Evolutionary conservation across 2,329 filamentous ascomycete genomes (phyloP).

Genomic region (Fusarium tanahbumbuense): DNA sequence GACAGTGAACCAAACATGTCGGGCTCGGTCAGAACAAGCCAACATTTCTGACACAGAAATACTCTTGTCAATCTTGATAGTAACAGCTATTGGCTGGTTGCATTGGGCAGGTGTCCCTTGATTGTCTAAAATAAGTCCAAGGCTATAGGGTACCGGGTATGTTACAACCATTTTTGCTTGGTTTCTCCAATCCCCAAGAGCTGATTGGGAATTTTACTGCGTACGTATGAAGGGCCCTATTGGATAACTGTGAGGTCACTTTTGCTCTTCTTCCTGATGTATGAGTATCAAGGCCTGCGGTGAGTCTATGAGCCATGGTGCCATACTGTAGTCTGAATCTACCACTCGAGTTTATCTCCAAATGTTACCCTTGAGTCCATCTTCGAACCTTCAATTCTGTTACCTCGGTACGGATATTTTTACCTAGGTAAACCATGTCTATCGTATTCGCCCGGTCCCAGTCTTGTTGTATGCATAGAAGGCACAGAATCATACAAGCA

Average conservation of each 20-base stretch:
- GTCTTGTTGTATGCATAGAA: background rate
- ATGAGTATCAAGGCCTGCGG: background rate
- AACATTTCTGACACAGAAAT: background rate
- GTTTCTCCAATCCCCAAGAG: background rate
- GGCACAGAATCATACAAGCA: background rate
- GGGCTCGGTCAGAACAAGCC: background rate
- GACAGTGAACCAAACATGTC: background rate
- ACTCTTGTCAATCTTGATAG: background rate
- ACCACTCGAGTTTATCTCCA: background rate
- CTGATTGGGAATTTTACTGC: background rate
- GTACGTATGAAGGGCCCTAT: background rate
- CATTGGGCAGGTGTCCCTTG: background rate
- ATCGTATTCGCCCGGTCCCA: background rate
- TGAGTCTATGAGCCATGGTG: background rate
- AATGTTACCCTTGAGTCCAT: background rate
- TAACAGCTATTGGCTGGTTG: background rate
- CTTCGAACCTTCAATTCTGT: background rate
- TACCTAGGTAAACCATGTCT: background rate
- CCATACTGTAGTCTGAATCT: background rate
- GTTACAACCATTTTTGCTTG: background rate
- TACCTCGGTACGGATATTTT: background rate
- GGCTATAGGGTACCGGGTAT: background rate
- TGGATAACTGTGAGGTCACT: background rate
- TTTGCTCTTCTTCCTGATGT: background rate
- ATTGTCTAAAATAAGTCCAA: background rate